These are phyloP conservation scores for Acer saccharum DNA, from an alignment of 345 rosid species.

Conservation along the genomic window DNA sequence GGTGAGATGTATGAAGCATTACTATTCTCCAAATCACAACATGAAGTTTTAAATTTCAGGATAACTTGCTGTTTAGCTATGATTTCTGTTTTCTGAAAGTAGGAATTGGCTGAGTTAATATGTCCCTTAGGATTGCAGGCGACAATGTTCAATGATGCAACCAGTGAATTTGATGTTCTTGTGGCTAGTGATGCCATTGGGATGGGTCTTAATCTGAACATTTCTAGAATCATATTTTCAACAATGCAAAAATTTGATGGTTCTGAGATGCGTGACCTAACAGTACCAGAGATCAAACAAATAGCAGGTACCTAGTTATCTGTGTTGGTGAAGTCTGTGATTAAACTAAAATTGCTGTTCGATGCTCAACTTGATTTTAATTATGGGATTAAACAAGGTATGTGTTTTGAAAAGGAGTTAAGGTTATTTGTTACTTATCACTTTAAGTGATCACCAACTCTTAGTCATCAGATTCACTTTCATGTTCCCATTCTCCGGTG, in stretches of 20 bases:
- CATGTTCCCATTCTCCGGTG: neutral
- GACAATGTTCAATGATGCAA: conserved; percentile 77
- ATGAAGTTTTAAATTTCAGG: neutral
- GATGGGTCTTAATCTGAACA: conserved; percentile 94
- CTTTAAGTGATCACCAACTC: neutral
- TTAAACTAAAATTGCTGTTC: neutral
- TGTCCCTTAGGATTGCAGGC: conserved; percentile 67
- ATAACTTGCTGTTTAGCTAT: conserved; percentile 2
- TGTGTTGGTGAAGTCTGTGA: neutral
- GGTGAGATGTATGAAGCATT: neutral
- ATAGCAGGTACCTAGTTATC: conserved; percentile 64
- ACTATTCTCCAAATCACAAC: neutral
- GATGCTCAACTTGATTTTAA: neutral
- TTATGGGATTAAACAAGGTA: neutral
- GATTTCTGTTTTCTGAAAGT: neutral
- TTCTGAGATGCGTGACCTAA: conserved; percentile 59
- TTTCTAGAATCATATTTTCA: conserved; percentile 87
- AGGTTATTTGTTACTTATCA: neutral
- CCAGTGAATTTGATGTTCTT: conserved; percentile 88
- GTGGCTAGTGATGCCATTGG: conserved; percentile 99
- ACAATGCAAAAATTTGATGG: conserved; percentile 82
- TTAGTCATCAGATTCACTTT: neutral
- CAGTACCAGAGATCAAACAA: conserved; percentile 88
- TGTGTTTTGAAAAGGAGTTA: neutral
- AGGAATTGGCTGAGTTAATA: conserved; percentile 20